Evolutionary conservation across 305 asterid species (phyloP).

Genomic region (Fraxinus sp.): DNA sequence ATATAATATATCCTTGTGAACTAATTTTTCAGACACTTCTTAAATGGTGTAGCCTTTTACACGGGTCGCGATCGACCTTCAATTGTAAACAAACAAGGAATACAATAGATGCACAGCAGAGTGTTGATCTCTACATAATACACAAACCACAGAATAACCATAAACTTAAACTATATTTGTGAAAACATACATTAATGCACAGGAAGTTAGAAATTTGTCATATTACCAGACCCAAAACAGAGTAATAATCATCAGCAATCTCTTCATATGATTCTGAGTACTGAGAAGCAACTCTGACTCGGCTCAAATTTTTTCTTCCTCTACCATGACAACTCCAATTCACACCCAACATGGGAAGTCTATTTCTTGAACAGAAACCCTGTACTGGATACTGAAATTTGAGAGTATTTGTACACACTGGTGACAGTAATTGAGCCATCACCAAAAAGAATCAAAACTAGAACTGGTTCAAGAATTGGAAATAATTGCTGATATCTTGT

Average conservation of each 20-base stretch:
- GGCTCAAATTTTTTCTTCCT: slow-evolving; percentile 39
- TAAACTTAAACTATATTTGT: neutral
- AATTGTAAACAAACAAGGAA: neutral
- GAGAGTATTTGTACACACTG: slow-evolving; percentile 71
- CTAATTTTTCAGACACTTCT: neutral
- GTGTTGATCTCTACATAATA: neutral
- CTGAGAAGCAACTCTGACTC: slow-evolving; percentile 60
- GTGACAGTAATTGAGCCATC: slow-evolving; percentile 50
- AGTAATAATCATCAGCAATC: slow-evolving; percentile 84
- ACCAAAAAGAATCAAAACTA: neutral
- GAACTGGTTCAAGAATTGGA: neutral
- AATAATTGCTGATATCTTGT: neutral
- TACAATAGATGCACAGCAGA: neutral
- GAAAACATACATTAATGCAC: neutral
- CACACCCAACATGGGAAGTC: slow-evolving; percentile 26
- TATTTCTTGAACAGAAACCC: slow-evolving; percentile 39
- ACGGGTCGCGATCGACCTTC: neutral
- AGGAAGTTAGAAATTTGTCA: neutral
- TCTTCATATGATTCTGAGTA: slow-evolving; percentile 53
- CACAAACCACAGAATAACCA: neutral
- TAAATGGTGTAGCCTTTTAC: neutral
- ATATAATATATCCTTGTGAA: neutral
- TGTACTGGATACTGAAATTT: slow-evolving; percentile 54
- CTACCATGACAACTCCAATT: slow-evolving; percentile 49
- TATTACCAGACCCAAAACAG: slow-evolving; percentile 83